These are phyloP conservation scores for Inga laurina DNA, from an alignment of 306 rosid species.

Conservation along the genomic window DNA sequence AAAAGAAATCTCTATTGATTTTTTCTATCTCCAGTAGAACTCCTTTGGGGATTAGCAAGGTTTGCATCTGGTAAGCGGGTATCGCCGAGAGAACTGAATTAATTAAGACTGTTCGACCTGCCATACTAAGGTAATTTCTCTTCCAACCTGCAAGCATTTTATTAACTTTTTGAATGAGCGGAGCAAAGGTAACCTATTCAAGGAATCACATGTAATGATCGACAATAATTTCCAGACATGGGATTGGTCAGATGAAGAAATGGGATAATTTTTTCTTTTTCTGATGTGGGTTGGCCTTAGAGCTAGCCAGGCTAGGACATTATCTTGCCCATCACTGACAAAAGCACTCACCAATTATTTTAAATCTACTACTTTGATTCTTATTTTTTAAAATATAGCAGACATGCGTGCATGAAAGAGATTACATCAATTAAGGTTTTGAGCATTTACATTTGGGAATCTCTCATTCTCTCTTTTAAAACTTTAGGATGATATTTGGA, in stretches of 20 bases:
- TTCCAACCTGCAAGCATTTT: too few species aligned
- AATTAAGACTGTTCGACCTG: too few species aligned
- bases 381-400: neutral
- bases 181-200: neutral
- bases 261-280: neutral
- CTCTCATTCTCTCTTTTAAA: neutral
- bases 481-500: neutral
- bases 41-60: too few species aligned
- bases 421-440: neutral
- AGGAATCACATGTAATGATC: slow-evolving; percentile 10
- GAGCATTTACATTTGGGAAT: slow-evolving; percentile 3
- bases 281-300: neutral
- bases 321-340: slow-evolving; percentile 22
- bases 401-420: slow-evolving; percentile 11
- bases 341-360: neutral
- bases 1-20: too few species aligned
- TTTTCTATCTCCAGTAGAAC: too few species aligned
- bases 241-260: slow-evolving; percentile 18
- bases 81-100: too few species aligned
- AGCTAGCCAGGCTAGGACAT: neutral
- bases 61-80: too few species aligned
- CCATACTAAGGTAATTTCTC: too few species aligned
- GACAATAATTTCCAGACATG: slow-evolving; percentile 14
- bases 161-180: too few species aligned
- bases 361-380: neutral